Evolutionary conservation across 1,284 basidiomycete species (phyloP), one percentile per base, ranked within the genome.

Genomic region (Trametes polyzona): DNA sequence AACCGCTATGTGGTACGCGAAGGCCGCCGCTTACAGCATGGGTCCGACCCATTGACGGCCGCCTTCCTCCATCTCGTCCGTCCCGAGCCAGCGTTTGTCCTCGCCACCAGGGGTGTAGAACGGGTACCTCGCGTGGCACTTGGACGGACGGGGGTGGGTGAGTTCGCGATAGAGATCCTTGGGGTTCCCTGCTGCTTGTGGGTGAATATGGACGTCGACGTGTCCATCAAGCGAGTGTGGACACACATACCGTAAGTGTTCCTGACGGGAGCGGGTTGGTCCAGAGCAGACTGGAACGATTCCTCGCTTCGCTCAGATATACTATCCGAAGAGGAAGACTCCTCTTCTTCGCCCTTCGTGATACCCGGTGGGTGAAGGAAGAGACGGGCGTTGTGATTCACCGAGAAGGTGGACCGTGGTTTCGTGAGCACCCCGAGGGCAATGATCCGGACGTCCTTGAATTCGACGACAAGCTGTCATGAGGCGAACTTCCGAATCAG

Each of bases 41-140:
- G 82, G 77, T 17, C 90, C 90, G 9, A 90, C 82, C 90, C 90
- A 92, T 40, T 83, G 76, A 55, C 80, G 67, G n/a, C 84, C 86
- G 47, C 80, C 79, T 68, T 84, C 83, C 65, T 87, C 82, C 7
- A 78, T 68, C 47, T 78, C 79, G 29, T 78, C 81, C 17, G 74
- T 71, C 35, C 76, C 78, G 12, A 78, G 58, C 88, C 88, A 89
- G 27, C 90, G 81, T 62, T 77, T 78, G 69, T 92, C 89, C 24
- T 75, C 75, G 9, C 85, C 88, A 0, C 88, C 83, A 0, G 83
- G 78, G 6, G 90, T 90, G 66, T 81, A 84, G 64, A 86, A 84
- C 7, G 90, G 90, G 71, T 91, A 92, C 47, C 86, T 81, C 10
- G 69, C 65, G 68, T 89, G 82, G 2, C 74, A 76, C 21, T 62